phyloP scores from a whole-genome alignment of 768 basidiomycete species.

The Pilatotrama ljubarskyi region DNA sequence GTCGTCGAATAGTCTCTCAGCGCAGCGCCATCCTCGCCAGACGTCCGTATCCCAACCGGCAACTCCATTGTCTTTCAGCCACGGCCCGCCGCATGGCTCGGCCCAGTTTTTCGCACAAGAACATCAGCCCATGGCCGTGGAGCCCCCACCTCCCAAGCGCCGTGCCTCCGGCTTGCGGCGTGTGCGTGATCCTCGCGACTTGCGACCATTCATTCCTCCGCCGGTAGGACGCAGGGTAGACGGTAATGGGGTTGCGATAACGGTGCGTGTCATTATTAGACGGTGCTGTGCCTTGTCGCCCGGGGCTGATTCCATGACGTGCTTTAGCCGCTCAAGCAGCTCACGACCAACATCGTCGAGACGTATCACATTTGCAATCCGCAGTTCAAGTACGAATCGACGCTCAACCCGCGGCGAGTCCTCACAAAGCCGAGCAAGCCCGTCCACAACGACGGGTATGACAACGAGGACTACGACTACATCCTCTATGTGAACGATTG shows the following conservation, averaged over 20 bases:
- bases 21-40: slow-evolving; percentile 50
- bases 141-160: slow-evolving; percentile 57
- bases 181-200: slow-evolving; percentile 73
- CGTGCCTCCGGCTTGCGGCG: slow-evolving; percentile 77
- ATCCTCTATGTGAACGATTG: slow-evolving; percentile 99
- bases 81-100: slow-evolving; percentile 50
- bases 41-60: slow-evolving; percentile 67
- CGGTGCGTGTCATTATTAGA: slow-evolving; percentile 53
- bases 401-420: slow-evolving; percentile 93
- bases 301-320: slow-evolving; percentile 17
- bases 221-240: slow-evolving; percentile 75
- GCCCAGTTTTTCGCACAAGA: slow-evolving; percentile 56
- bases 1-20: slow-evolving; percentile 46
- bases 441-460: slow-evolving; percentile 92
- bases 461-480: slow-evolving; percentile 99
- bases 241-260: slow-evolving; percentile 71
- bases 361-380: slow-evolving; percentile 96
- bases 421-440: slow-evolving; percentile 98
- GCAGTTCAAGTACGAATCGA: slow-evolving; percentile 89
- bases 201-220: slow-evolving; percentile 70
- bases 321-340: slow-evolving; percentile 55
- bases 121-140: slow-evolving; percentile 75
- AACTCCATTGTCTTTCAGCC: slow-evolving; percentile 70
- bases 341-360: slow-evolving; percentile 86
- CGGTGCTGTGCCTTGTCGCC: slow-evolving; percentile 7